Base-by-base conservation (phyloP, 2,329 filamentous ascomycete genomes). In the Sclerotinia trifoliorum region DNA sequence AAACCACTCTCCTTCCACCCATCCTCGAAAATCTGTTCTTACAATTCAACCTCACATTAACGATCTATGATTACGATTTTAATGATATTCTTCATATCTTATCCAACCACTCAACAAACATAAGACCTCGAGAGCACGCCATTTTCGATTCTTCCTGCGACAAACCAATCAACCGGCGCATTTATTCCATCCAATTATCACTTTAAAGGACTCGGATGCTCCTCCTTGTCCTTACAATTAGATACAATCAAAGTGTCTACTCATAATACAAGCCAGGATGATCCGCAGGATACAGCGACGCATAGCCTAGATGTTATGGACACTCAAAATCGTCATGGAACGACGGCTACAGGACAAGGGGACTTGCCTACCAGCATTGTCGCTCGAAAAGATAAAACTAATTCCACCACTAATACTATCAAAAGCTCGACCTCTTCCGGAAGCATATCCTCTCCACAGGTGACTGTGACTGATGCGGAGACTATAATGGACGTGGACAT, bases 241-340 rank as follows among this genome's bases (percentile, higher is more conserved):
- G 71, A 74, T 70, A 74, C 71, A 69, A 73, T 69, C 75, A 77
- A 76, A 73, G 75, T 77, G 76, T 77, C 76, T 77, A 71, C 72
- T 65, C 71, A 69, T 67, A 73, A 71, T 68, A 66, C 57, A 65
- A 69, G 67, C 65, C 73, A 74, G 69, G 74, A 78, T 76, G 75
- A 74, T 74, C 73, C 71, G 69, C 72, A 73, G 69, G 74, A 74
- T 67, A 73, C 72, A 71, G 72, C 72, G 72, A 72, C 69, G 67
- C 69, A 70, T 70, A 74, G 73, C 72, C 61, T 77, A 75, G 73
- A 76, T 72, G 72, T 70, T 73, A 78, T 78, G 75, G 75, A 77
- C 71, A 71, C 69, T 68, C 74, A 73, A 70, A 70, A 74, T 56
- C 69, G 68, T 68, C 72, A 69, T 70, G 73, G 72, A 63, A 68